phyloP scores from a whole-genome alignment of 208 protist genomes.

The Vickermania ingenoplastis region DNA sequence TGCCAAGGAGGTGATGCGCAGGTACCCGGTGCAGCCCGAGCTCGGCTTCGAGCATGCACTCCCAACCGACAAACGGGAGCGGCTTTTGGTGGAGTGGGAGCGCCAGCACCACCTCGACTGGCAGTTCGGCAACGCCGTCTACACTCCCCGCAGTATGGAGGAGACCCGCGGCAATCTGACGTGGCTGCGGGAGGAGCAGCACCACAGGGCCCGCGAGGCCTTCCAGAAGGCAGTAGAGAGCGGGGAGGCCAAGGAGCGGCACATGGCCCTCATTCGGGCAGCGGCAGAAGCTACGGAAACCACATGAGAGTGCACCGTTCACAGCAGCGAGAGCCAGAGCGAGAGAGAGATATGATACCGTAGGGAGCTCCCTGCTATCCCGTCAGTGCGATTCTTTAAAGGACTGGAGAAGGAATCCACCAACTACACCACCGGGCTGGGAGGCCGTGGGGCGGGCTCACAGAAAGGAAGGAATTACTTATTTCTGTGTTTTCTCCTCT shows the following conservation, averaged over 20 bases:
- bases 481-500: too few species aligned
- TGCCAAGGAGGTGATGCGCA: slow-evolving; percentile 43
- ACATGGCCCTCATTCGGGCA: slow-evolving; percentile 55
- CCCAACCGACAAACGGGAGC: slow-evolving; percentile 68
- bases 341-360: neutral
- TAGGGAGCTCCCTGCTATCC: too few species aligned
- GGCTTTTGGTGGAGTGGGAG: slow-evolving; percentile 80
- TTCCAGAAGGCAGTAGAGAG: slow-evolving; percentile 44
- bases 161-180: slow-evolving; percentile 74
- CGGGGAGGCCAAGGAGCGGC: slow-evolving; percentile 53
- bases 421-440: too few species aligned
- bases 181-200: slow-evolving; percentile 72
- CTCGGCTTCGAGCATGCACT: slow-evolving; percentile 80
- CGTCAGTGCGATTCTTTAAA: too few species aligned
- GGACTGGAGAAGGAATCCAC: too few species aligned
- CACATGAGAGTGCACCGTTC: neutral
- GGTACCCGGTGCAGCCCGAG: slow-evolving; percentile 71
- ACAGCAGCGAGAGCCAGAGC: neutral
- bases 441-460: too few species aligned
- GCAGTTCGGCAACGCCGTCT: slow-evolving; percentile 89
- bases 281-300: slow-evolving; percentile 30
- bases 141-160: slow-evolving; percentile 55
- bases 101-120: slow-evolving; percentile 82
- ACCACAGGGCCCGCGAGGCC: slow-evolving; percentile 40
- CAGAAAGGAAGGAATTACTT: too few species aligned